Base-by-base conservation (phyloP, 345 rosid species). In the Pistacia atlantica region DNA sequence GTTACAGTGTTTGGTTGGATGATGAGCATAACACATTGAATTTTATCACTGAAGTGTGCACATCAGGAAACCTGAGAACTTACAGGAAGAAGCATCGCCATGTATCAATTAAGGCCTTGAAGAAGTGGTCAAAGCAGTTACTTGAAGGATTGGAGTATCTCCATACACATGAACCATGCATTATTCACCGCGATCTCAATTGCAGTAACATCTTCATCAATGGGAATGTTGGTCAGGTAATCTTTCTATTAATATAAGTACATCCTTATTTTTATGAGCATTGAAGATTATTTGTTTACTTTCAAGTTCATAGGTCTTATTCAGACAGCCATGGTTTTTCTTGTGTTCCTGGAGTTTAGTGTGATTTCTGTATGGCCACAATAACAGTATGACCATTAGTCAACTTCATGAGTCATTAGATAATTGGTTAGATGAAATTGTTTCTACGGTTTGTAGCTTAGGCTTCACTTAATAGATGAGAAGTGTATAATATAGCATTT, bases 21-120 rank as follows among this genome's bases (percentile, higher is more conserved):
- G 77, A 66, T 6, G 84, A 87, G 72, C 82, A 56, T 33, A 75
- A 75, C 80, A 87, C 78, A 6, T 67, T 90, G 76, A 90, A 90
- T 80, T 90, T 90, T 72, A 89, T 90, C n/a, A 90, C 94, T 1
- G 94, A 90, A 83, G 87, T 90, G 11, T 89, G 94, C 86, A 89
- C 90, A 2, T 90, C 94, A 0, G 92, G 94, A 70, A 90, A 89
- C 64, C 67, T 89, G 77, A 86, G 94, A 74, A 81, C 80, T 60
- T 90, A 89, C 79, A 81, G 92, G 84, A 87, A 79, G 83, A 90
- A 84, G 83, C 92, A 90, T 74, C 89, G 90, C 20, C 94, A 86
- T 73, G 94, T 89, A 66, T 89, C 94, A 9, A 65, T 85, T 38
- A 90, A 87, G 80, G 94, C 94, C 20, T 77, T 90, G 89, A 87